Evolutionary conservation across 2,329 filamentous ascomycete genomes (phyloP).

Genomic region (Xenosphaeropsis pyriputrescens): DNA sequence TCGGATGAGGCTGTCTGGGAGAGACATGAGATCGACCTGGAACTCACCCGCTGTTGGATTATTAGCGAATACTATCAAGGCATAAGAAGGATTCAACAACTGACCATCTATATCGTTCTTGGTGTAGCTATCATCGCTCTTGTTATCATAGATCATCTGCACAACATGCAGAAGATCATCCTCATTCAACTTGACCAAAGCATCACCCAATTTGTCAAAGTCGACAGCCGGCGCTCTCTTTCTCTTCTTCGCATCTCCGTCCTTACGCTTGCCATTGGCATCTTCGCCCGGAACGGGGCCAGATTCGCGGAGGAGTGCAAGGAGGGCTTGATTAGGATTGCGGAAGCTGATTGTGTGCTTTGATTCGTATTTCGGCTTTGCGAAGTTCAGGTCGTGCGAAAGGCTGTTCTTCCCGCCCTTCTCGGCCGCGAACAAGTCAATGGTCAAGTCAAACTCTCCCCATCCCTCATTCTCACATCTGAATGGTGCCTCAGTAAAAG

Average conservation of each 20-base stretch:
- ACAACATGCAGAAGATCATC: slow-evolving; percentile 91
- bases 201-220: slow-evolving; percentile 94
- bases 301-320: slow-evolving; percentile 67
- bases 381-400: slow-evolving; percentile 86
- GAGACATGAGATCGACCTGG: slow-evolving; percentile 95
- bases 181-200: slow-evolving; percentile 75
- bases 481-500: slow-evolving; percentile 75
- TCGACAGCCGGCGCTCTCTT: slow-evolving; percentile 55
- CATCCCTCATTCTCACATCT: slow-evolving; percentile 86
- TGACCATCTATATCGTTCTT: slow-evolving; percentile 93
- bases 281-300: slow-evolving; percentile 72
- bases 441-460: slow-evolving; percentile 95
- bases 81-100: slow-evolving; percentile 19
- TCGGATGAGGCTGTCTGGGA: slow-evolving; percentile 77
- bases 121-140: slow-evolving; percentile 84
- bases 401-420: slow-evolving; percentile 73
- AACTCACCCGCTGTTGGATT: slow-evolving; percentile 68
- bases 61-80: slow-evolving; percentile 2
- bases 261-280: slow-evolving; percentile 43
- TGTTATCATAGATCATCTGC: slow-evolving; percentile 96
- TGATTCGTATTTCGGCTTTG: slow-evolving; percentile 64
- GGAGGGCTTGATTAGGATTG: slow-evolving; percentile 79
- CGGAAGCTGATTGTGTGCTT: slow-evolving; percentile 75
- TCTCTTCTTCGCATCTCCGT: slow-evolving; percentile 60
- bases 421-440: slow-evolving; percentile 69